Percentiles rank a stretch among this genome's conserved stretches.
Conservation (phyloP, 148 eudicot species). For the Rhododendron kiyosumense region DNA sequence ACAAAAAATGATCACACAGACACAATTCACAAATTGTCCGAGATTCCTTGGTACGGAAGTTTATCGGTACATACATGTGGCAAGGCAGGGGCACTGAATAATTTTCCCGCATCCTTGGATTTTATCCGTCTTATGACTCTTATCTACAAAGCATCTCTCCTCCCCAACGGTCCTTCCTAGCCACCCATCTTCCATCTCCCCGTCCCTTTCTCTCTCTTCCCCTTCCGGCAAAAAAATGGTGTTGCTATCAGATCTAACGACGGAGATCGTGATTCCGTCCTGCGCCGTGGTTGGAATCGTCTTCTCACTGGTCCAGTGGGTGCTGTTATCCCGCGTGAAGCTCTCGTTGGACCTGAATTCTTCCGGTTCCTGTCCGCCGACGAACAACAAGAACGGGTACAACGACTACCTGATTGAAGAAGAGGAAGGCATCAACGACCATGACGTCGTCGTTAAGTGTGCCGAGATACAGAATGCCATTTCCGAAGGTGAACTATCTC, state of each 20-base stretch:
- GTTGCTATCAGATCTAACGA: conserved; percentile 50
- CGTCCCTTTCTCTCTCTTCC: neutral
- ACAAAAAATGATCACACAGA: too few species aligned
- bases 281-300: conserved; percentile 50
- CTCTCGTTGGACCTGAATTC: neutral
- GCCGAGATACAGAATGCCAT: conserved; percentile 80
- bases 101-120: neutral
- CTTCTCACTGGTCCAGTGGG: neutral
- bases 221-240: neutral
- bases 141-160: neutral
- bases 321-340: conserved; percentile 4
- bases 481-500: conserved; percentile 54
- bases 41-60: too few species aligned
- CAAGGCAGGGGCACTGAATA: too few species aligned
- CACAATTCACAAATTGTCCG: too few species aligned
- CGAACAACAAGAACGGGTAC: conserved; percentile 34
- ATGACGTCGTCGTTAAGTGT: conserved; percentile 53
- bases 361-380: neutral
- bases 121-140: neutral
- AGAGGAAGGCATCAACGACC: conserved; percentile 61
- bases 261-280: conserved; percentile 59
- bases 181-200: neutral
- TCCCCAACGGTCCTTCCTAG: neutral
- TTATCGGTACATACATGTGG: too few species aligned
- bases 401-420: conserved; percentile 61